These are phyloP conservation scores for Solanum peruvianum DNA, from an alignment of 257 asterid species.

Conservation along the genomic window DNA sequence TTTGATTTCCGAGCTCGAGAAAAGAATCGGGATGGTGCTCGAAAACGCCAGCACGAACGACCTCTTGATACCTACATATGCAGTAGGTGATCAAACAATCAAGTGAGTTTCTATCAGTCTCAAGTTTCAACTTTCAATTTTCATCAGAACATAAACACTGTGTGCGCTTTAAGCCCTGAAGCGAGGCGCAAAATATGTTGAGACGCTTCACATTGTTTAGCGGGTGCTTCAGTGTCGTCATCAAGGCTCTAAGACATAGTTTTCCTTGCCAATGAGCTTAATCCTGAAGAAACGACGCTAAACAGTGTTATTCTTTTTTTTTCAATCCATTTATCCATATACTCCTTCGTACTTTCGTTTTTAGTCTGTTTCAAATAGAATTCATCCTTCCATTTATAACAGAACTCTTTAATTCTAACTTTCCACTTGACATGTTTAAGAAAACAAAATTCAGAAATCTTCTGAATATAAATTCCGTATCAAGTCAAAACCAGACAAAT, in stretches of 20 bases:
- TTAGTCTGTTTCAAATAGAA: background rate
- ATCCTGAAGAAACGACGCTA: background rate
- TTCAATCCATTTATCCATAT: background rate
- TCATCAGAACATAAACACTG: background rate
- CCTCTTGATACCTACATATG: constrained; percentile 56
- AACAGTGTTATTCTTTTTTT: background rate
- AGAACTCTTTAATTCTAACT: background rate
- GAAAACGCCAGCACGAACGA: constrained; percentile 52
- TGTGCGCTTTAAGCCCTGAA: background rate
- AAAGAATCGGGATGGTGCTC: constrained; percentile 53
- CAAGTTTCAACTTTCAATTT: background rate
- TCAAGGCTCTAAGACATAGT: background rate
- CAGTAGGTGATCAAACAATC: constrained; percentile 32
- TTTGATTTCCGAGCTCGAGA: constrained; percentile 68
- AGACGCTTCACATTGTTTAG: background rate
- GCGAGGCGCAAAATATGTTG: background rate
- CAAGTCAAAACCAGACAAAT: background rate
- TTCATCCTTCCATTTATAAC: background rate
- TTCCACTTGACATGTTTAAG: background rate
- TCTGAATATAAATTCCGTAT: background rate
- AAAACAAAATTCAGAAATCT: background rate
- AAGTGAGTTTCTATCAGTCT: constrained; percentile 35
- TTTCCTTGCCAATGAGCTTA: background rate
- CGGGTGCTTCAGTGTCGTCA: background rate
- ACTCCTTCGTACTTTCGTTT: background rate